Conservation (phyloP, 495 filamentous ascomycete genomes). For the Aspergillus leporis region DNA sequence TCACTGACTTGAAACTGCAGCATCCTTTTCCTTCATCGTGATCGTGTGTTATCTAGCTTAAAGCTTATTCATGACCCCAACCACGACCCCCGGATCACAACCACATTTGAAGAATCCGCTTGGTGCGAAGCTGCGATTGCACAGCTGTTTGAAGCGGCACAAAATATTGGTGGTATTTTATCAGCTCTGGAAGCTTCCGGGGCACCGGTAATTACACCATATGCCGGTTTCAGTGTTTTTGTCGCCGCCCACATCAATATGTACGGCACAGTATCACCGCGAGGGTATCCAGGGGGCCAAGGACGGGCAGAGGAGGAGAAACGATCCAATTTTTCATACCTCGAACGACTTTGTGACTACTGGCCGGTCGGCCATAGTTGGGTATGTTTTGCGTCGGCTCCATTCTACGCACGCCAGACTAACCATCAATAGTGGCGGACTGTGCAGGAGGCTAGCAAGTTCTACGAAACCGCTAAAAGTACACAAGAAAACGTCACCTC, state of each 20-base stretch:
- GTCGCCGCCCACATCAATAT: slow-evolving; percentile 49
- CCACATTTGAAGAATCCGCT: slow-evolving; percentile 17
- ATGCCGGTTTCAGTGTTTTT: slow-evolving; percentile 48
- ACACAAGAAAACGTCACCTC: slow-evolving; percentile 24
- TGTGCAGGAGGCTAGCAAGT: slow-evolving; percentile 43
- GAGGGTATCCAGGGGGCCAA: slow-evolving; percentile 39
- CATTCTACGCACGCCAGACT: background rate
- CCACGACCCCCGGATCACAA: slow-evolving; percentile 22
- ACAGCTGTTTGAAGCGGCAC: slow-evolving; percentile 40
- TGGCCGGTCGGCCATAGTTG: slow-evolving; percentile 46
- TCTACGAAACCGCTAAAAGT: slow-evolving; percentile 41
- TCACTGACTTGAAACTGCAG: slow-evolving; percentile 16
- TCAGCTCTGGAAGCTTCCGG: slow-evolving; percentile 37
- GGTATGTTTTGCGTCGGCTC: slow-evolving; percentile 23
- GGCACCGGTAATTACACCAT: slow-evolving; percentile 44
- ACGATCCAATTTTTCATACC: slow-evolving; percentile 35
- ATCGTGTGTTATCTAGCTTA: slow-evolving; percentile 39
- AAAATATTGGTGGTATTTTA: slow-evolving; percentile 38
- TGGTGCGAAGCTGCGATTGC: slow-evolving; percentile 28
- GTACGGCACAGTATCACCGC: slow-evolving; percentile 43
- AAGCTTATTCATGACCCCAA: slow-evolving; percentile 29
- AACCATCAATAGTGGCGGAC: slow-evolving; percentile 36
- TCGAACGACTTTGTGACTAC: slow-evolving; percentile 38
- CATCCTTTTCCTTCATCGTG: slow-evolving; percentile 44
- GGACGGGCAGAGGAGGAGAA: slow-evolving; percentile 41